A percentile compares a stretch with the other conserved stretches of the same genome.
Conservation (phyloP, 306 rosid species). For the Malus asiatica region DNA sequence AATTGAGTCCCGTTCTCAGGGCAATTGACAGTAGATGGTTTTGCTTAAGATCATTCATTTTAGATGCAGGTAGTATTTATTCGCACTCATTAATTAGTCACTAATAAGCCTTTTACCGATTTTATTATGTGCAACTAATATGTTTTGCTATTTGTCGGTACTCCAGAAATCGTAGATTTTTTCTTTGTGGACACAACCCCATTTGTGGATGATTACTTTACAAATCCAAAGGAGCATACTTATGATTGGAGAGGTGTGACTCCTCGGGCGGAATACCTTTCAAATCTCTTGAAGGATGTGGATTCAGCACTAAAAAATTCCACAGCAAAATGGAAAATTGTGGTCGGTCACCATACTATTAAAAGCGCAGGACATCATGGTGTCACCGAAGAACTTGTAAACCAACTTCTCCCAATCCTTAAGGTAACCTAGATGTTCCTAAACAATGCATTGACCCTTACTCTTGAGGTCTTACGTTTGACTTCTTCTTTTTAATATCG, state of each 20-base stretch:
- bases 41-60: conserved; percentile 58
- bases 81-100: not conserved
- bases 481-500: not conserved
- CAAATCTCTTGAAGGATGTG: conserved; percentile 43
- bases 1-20: conserved; percentile 43
- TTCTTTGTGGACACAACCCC: conserved; percentile 81
- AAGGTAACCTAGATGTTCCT: conserved; percentile 22
- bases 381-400: conserved; percentile 43
- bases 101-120: no score
- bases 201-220: conserved; percentile 47
- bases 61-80: conserved; percentile 31
- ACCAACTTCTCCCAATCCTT: conserved; percentile 62
- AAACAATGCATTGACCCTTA: not conserved
- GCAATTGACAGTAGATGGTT: conserved; percentile 55
- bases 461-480: not conserved
- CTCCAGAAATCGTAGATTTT: conserved; percentile 49
- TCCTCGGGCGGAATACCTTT: conserved; percentile 43
- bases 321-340: conserved; percentile 68
- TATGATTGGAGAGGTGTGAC: conserved; percentile 66
- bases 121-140: no score
- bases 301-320: conserved; percentile 36
- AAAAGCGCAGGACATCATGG: conserved; percentile 68
- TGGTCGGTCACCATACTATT: conserved; percentile 81
- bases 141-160: not conserved
- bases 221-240: conserved; percentile 26